A percentile compares a stretch with the other conserved stretches of the same genome.
Evolutionary conservation across 2,329 filamentous ascomycete species (phyloP).

Genomic region (Venturia oleaginea): DNA sequence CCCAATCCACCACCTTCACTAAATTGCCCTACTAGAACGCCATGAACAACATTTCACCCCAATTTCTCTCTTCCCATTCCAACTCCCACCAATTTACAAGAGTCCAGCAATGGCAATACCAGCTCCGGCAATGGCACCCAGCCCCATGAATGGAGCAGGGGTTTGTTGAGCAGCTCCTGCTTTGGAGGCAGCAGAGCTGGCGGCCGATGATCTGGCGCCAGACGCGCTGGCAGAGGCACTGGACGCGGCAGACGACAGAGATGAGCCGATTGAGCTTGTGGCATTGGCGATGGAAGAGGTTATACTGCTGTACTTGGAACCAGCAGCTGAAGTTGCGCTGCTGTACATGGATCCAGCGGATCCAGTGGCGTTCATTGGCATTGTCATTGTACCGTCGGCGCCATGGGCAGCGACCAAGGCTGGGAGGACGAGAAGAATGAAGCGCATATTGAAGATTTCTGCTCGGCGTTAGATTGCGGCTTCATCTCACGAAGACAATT

Average conservation of each 20-base stretch:
- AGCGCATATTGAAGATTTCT: neutral
- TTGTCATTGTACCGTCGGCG: neutral
- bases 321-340: neutral
- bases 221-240: neutral
- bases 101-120: neutral
- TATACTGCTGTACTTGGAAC: neutral
- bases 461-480: neutral
- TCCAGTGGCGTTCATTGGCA: no score
- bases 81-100: neutral
- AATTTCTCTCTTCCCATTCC: neutral
- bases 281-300: neutral
- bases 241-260: neutral
- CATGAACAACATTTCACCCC: neutral
- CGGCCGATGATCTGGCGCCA: neutral
- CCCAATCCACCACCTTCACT: neutral
- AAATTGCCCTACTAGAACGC: neutral
- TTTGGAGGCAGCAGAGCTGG: neutral
- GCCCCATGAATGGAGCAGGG: neutral
- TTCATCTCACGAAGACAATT: no score
- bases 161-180: conserved; percentile 1
- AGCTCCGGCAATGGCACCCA: conserved; percentile 7
- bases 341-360: neutral
- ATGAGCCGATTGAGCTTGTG: neutral
- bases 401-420: neutral
- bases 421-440: neutral